These are phyloP conservation scores for Tuber calosporum DNA, from an alignment of 495 filamentous ascomycete species.

Conservation along the genomic window DNA sequence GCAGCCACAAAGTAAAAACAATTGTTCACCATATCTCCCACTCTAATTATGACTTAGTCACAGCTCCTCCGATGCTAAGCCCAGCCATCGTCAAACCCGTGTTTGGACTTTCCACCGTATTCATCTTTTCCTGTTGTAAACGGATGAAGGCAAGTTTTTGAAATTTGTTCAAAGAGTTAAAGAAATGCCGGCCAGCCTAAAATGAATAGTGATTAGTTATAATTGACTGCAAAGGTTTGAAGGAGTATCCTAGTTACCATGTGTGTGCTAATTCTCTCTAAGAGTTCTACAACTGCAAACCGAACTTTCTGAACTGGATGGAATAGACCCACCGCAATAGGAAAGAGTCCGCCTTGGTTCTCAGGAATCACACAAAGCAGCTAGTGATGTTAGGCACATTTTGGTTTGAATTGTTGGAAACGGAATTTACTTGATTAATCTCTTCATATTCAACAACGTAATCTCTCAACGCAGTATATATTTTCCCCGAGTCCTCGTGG, in stretches of 20 bases:
- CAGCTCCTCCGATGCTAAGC: constrained; percentile 27
- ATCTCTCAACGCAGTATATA: constrained; percentile 72
- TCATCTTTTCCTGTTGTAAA: constrained; percentile 56
- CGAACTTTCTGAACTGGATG: constrained; percentile 77
- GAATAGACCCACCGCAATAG: constrained; percentile 85
- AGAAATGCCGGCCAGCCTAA: constrained; percentile 80
- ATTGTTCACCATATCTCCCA: background rate
- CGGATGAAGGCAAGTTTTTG: constrained; percentile 71
- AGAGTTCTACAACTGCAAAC: constrained; percentile 64
- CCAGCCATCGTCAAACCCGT: constrained; percentile 38
- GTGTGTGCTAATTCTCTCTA: constrained; percentile 76
- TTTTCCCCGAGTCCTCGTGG: constrained; percentile 61
- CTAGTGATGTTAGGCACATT: background rate
- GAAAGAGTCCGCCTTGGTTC: constrained; percentile 83
- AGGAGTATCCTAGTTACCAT: constrained; percentile 44
- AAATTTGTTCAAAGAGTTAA: constrained; percentile 76
- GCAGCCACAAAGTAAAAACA: background rate
- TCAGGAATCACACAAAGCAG: constrained; percentile 73
- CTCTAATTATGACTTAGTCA: constrained; percentile 17
- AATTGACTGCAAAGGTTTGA: background rate
- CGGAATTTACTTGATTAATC: constrained; percentile 61
- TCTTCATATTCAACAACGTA: constrained; percentile 76
- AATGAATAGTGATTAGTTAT: constrained; percentile 9
- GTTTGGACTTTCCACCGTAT: constrained; percentile 35
- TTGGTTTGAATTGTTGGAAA: background rate